A percentile compares a stretch with the other conserved stretches of the same genome.
These are phyloP conservation scores for Kuraishia borneana DNA, from an alignment of 805 yeast genomes.

Conservation along the genomic window DNA sequence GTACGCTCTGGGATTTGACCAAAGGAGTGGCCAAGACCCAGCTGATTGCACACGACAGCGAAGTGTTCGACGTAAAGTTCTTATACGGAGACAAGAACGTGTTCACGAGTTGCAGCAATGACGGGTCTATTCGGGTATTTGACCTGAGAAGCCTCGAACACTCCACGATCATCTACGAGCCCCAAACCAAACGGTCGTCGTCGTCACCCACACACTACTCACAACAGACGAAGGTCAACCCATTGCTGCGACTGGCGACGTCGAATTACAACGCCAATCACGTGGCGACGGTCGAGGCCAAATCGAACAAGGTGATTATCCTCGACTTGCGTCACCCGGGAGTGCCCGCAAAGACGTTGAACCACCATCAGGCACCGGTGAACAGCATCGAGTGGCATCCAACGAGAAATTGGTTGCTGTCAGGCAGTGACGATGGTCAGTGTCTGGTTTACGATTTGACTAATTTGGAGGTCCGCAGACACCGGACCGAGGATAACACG, in stretches of 20 bases:
- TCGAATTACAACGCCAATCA: slow-evolving; percentile 74
- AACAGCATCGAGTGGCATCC: slow-evolving; percentile 87
- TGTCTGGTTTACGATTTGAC: slow-evolving; percentile 58
- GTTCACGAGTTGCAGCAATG: slow-evolving; percentile 90
- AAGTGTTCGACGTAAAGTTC: slow-evolving; percentile 87
- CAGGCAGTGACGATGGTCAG: slow-evolving; percentile 69
- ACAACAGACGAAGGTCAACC: slow-evolving; percentile 25
- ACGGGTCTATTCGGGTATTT: slow-evolving; percentile 88
- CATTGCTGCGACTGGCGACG: slow-evolving; percentile 67
- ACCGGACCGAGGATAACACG: background rate
- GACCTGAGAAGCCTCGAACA: slow-evolving; percentile 85
- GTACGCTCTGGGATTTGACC: slow-evolving; percentile 87
- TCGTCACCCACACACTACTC: slow-evolving; percentile 2
- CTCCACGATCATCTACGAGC: slow-evolving; percentile 89
- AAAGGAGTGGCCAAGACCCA: slow-evolving; percentile 76
- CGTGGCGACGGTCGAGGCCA: slow-evolving; percentile 71
- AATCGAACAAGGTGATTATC: slow-evolving; percentile 52
- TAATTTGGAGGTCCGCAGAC: slow-evolving; percentile 7
- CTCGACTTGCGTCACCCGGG: slow-evolving; percentile 88
- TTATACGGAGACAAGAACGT: slow-evolving; percentile 61
- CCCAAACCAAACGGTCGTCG: slow-evolving; percentile 20
- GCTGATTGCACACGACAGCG: slow-evolving; percentile 91
- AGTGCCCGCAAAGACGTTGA: slow-evolving; percentile 56
- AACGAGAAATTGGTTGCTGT: slow-evolving; percentile 41
- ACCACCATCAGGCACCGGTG: slow-evolving; percentile 56